Base-by-base conservation (phyloP, 257 asterid genomes). In the Verbena officinalis region DNA sequence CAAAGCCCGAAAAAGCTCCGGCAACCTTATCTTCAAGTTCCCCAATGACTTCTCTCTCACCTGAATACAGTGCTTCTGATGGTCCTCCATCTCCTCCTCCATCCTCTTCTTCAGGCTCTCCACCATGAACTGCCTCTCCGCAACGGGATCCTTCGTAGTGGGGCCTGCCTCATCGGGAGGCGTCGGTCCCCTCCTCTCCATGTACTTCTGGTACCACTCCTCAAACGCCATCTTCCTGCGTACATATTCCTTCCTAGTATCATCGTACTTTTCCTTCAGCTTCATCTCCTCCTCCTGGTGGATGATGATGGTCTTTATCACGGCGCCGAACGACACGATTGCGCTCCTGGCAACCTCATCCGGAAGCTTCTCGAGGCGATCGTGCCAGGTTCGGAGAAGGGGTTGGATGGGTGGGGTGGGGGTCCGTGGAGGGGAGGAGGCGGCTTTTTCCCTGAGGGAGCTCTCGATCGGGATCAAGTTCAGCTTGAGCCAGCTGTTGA, bases 281-380 rank as follows among this genome's bases (percentile, higher is more conserved):
- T 84, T 90, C 95, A 90, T 86, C 81, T 93, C 99, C 42, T 90
- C 95, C 44, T 80, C 92, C 53, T 93, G 99, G 45, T 93, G 95
- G 48, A 78, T 31, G 56, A 84, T 67, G 48, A 93, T 90, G 40
- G 97, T 74, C 74, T 85, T 83, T 61, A 93, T 86, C 69, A 90
- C 96, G 0, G 95, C 96, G 7, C 86, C 86, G 34, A 93, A 93
- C 21, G 99, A 87, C 3, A 64, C 51, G n/a, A 88, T 93, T 8
- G 96, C 93, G n/a, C 83, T 72, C 64, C 80, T 93, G 11, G 96
- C 91, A 22, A 87, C 81, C 63, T 90, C 99, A 9, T 90, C 96
- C 0, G 99, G 99, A 59, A 93, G 95, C 86, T 90, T 93, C 83
- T 84, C 96, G 7, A 90, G 95, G 40, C 67, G 76, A 66, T 93